Base-by-base conservation (phyloP, 2,329 filamentous ascomycete species). In the Aspergillus sergii region DNA sequence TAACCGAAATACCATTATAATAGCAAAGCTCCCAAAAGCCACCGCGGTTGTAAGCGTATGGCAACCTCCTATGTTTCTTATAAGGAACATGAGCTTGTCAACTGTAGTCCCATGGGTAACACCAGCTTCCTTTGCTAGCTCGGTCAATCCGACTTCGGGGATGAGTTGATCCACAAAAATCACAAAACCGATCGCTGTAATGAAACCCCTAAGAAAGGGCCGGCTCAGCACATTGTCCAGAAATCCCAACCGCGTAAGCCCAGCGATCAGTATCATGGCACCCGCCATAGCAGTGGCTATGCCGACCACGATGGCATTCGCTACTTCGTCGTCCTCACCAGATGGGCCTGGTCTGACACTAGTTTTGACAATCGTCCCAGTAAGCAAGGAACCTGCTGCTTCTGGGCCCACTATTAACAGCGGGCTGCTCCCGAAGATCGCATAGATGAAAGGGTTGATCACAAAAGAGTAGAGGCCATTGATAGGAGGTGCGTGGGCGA, bases 141-240 rank as follows among this genome's bases (percentile, higher is more conserved):
- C 80, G 43, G 84, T 85, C 26, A 99, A 84, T 0, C 95, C 95
- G 71, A 96, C 85, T 77, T 98, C 93, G 0, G 94, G 94, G 59
- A 97, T 91, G 51, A 97, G 82, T 79, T 99, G 95, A 76, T 98
- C 95, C 41, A 98, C 92, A 45, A 96, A 88, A 74, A 99, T 98
- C 68, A 98, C 94, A 61, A 97, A 92, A 56, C 95, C 95, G 75
- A 99, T 96, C 57, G 95, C 95, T 62, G 92, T 97, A 79, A 99
- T 97, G 80, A 99, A 99, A 0, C 95, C 95, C 64, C 95, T 86
- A 61, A 98, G 80, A 71, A 99, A 98, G 0, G 95, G 95, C 39
- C 93, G 86, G 69, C 94, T 97, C 41, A 99, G 84, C 12, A 99
- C 94, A 72, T 93, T 97, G 75, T 99, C 95, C 65, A 99, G 79